Conservation (phyloP, 257 asterid species). For the Solanum pennellii region DNA sequence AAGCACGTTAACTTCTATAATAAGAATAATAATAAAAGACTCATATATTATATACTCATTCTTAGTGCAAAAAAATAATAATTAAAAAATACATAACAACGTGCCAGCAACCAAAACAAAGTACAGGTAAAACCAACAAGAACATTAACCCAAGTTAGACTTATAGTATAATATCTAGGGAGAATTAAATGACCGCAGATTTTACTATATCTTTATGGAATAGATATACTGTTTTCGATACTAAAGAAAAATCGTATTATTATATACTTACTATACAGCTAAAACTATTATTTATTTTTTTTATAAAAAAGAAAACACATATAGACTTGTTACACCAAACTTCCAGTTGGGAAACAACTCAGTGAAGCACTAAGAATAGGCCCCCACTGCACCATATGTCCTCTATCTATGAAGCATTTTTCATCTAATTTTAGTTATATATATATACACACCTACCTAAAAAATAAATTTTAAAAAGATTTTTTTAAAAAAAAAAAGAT, state of each 20-base stretch:
- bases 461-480: neutral
- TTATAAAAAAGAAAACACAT: neutral
- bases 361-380: slow-evolving; percentile 19
- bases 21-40: neutral
- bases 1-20: neutral
- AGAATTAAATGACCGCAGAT: too few species aligned
- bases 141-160: neutral
- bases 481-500: neutral
- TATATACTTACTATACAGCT: neutral
- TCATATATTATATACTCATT: neutral
- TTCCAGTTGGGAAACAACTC: slow-evolving; percentile 30
- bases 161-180: neutral
- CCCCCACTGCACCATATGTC: slow-evolving; percentile 22
- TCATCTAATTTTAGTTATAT: neutral
- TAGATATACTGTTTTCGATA: too few species aligned
- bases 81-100: neutral
- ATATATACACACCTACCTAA: neutral
- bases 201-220: neutral
- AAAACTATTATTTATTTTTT: neutral
- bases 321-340: neutral
- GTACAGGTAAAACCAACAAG: neutral
- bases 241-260: too few species aligned
- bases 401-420: slow-evolving; percentile 17
- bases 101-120: neutral
- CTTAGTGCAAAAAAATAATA: neutral